Percentiles rank a stretch among this genome's conserved stretches.
Evolutionary conservation across 257 asterid species (phyloP).

Genomic region (Coffea eugenioides): DNA sequence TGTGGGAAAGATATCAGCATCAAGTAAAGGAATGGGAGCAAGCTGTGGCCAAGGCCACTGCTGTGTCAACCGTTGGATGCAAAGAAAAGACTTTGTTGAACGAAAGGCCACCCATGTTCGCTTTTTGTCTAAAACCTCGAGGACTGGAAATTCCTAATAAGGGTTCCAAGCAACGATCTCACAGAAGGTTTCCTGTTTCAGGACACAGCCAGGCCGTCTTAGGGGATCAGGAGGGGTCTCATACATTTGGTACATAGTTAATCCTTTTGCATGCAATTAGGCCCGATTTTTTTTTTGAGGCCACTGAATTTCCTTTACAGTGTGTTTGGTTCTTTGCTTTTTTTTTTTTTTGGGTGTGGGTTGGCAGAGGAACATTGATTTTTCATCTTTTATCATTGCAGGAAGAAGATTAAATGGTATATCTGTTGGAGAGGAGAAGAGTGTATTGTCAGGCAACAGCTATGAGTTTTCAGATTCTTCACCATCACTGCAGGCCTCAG

Average conservation of each 20-base stretch:
- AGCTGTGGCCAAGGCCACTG: slow-evolving; percentile 45
- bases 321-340: background rate
- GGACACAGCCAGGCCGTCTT: slow-evolving; percentile 57
- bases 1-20: slow-evolving; percentile 84
- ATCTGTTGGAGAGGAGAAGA: slow-evolving; percentile 55
- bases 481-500: slow-evolving; percentile 57
- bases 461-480: slow-evolving; percentile 64
- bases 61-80: slow-evolving; percentile 43
- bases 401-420: slow-evolving; percentile 69
- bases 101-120: slow-evolving; percentile 91
- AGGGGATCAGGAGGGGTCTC: slow-evolving; percentile 61
- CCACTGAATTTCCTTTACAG: background rate
- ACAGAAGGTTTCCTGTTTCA: slow-evolving; percentile 63
- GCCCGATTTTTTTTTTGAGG: too few relatives aligned
- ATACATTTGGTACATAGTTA: slow-evolving; percentile 41
- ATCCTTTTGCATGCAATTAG: slow-evolving; percentile 17
- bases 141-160: slow-evolving; percentile 83
- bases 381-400: slow-evolving; percentile 29
- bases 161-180: slow-evolving; percentile 90
- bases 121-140: slow-evolving; percentile 90
- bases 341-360: too few relatives aligned
- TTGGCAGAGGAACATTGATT: slow-evolving; percentile 8
- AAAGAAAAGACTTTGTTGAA: slow-evolving; percentile 48
- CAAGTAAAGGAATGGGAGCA: slow-evolving; percentile 90
- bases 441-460: slow-evolving; percentile 33